Evolutionary conservation across 2,329 filamentous ascomycete genomes (phyloP).

Genomic region (Colletotrichum sp.): DNA sequence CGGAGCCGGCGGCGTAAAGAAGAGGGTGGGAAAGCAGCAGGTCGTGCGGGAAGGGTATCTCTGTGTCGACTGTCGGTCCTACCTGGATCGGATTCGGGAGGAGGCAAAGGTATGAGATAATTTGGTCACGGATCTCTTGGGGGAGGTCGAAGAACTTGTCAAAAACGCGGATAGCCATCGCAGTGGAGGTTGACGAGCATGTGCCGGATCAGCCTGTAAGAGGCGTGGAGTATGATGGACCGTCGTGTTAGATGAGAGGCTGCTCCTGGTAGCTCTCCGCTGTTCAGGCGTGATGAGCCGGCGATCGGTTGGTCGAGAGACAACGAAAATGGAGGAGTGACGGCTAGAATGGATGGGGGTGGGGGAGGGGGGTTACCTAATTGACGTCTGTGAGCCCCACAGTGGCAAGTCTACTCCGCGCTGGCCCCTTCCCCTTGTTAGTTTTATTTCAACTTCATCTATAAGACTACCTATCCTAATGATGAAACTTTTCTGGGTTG

Average conservation of each 20-base stretch:
- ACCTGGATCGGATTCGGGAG: slow-evolving; percentile 24
- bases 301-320: background rate
- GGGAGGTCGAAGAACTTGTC: slow-evolving; percentile 32
- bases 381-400: background rate
- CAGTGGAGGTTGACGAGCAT: background rate
- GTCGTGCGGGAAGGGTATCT: slow-evolving; percentile 19
- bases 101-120: slow-evolving; percentile 28
- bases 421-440: background rate
- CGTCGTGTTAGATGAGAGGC: background rate
- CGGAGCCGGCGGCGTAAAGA: slow-evolving; percentile 26
- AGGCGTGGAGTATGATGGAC: background rate
- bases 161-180: slow-evolving; percentile 18
- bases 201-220: background rate
- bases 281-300: background rate
- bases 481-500: background rate
- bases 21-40: slow-evolving; percentile 28
- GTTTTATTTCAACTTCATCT: slow-evolving; percentile 9
- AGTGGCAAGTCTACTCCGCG: background rate
- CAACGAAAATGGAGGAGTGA: background rate
- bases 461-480: background rate
- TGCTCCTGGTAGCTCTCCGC: background rate
- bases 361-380: background rate
- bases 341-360: background rate
- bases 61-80: slow-evolving; percentile 3
- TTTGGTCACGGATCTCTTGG: slow-evolving; percentile 30